Percentiles rank a stretch among this genome's conserved stretches.
Evolutionary conservation across 2,329 filamentous ascomycete genomes (phyloP).

Genomic region (Calonectria ilicicola): DNA sequence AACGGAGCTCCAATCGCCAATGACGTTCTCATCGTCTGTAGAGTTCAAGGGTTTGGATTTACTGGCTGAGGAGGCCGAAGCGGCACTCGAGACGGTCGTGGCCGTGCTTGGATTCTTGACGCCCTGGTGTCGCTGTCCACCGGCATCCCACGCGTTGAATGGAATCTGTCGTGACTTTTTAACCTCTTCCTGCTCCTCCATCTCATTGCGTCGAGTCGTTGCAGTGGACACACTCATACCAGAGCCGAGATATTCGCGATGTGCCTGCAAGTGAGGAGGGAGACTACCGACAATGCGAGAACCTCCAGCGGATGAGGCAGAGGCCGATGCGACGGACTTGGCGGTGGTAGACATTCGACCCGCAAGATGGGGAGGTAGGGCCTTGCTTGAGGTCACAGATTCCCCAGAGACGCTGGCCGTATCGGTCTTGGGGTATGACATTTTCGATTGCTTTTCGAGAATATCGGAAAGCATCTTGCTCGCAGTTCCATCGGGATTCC

Average conservation of each 20-base stretch:
- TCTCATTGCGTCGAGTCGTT: slow-evolving; percentile 40
- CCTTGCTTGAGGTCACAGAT: neutral
- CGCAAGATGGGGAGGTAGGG: slow-evolving; percentile 19
- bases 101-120: slow-evolving; percentile 39
- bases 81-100: slow-evolving; percentile 25
- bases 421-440: neutral
- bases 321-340: neutral
- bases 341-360: neutral
- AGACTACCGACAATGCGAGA: neutral
- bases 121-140: slow-evolving; percentile 35
- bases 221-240: slow-evolving; percentile 45
- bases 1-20: slow-evolving; percentile 23
- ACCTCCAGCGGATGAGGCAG: neutral
- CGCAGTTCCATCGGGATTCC: neutral
- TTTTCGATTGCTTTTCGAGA: neutral
- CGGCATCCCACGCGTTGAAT: slow-evolving; percentile 49
- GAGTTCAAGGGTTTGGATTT: neutral
- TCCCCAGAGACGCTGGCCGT: slow-evolving; percentile 18
- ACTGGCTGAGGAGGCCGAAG: slow-evolving; percentile 21
- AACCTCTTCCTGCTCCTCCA: slow-evolving; percentile 18
- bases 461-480: neutral
- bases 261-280: slow-evolving; percentile 18
- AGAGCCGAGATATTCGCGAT: neutral
- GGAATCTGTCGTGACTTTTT: slow-evolving; percentile 7
- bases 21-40: slow-evolving; percentile 22